These are phyloP conservation scores for Mycena maculata DNA, from an alignment of 768 basidiomycete species.

Conservation along the genomic window DNA sequence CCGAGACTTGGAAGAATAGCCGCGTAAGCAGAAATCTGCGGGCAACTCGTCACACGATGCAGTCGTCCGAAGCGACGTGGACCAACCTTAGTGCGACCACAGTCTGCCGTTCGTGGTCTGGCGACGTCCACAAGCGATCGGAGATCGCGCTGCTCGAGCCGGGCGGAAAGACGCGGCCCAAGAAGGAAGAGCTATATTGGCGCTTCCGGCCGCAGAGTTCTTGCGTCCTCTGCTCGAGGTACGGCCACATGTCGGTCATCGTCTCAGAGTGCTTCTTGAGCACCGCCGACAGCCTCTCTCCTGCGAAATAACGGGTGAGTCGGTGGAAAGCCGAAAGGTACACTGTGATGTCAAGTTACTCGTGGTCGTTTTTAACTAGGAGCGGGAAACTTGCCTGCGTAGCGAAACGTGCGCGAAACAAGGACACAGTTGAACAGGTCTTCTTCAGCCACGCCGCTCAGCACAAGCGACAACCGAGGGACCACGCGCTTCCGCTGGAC, in stretches of 20 bases:
- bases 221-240: slow-evolving; percentile 61
- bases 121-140: slow-evolving; percentile 65
- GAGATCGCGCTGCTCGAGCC: slow-evolving; percentile 50
- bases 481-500: slow-evolving; percentile 69
- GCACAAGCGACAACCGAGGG: slow-evolving; percentile 62
- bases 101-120: slow-evolving; percentile 68
- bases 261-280: slow-evolving; percentile 52
- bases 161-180: slow-evolving; percentile 50
- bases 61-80: neutral
- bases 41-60: neutral
- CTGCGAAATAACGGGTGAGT: slow-evolving; percentile 59
- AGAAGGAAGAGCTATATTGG: slow-evolving; percentile 62
- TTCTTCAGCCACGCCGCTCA: slow-evolving; percentile 58
- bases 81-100: slow-evolving; percentile 66
- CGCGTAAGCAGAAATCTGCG: slow-evolving; percentile 71
- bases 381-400: slow-evolving; percentile 60
- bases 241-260: slow-evolving; percentile 80
- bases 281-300: slow-evolving; percentile 57
- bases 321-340: slow-evolving; percentile 70
- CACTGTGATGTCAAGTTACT: slow-evolving; percentile 52
- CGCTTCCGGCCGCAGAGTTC: slow-evolving; percentile 54
- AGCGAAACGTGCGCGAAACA: slow-evolving; percentile 71
- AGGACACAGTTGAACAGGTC: slow-evolving; percentile 60
- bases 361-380: no score
- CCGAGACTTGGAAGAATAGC: slow-evolving; percentile 71